A percentile compares a stretch with the other conserved stretches of the same genome.
phyloP scores from a whole-genome alignment of 2,329 filamentous ascomycete genomes.

The Colletotrichum sansevieriae region DNA sequence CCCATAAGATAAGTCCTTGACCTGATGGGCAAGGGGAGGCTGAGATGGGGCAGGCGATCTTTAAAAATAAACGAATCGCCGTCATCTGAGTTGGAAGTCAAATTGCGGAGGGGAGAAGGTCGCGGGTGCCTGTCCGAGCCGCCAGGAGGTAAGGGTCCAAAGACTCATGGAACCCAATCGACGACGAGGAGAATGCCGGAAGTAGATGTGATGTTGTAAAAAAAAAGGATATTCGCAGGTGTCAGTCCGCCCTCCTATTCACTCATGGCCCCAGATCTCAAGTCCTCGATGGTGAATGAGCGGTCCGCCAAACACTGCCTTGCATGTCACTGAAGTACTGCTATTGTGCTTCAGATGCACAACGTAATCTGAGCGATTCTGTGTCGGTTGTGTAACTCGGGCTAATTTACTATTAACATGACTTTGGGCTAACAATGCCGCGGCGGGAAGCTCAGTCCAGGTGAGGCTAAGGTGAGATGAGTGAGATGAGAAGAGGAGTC shows the following conservation, averaged over 20 bases:
- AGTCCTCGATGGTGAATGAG: too few species aligned
- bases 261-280: too few species aligned
- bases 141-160: constrained; percentile 35
- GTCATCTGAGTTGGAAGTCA: constrained; percentile 3
- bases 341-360: too few species aligned
- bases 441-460: constrained; percentile 16
- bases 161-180: constrained; percentile 25
- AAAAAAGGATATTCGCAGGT: neutral
- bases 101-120: constrained; percentile 13
- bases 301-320: too few species aligned
- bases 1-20: neutral
- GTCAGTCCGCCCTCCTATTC: too few species aligned
- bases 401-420: neutral
- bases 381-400: too few species aligned
- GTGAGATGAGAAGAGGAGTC: neutral
- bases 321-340: too few species aligned
- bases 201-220: neutral
- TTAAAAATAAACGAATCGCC: constrained; percentile 11
- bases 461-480: constrained; percentile 22
- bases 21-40: constrained; percentile 7
- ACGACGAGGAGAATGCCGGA: constrained; percentile 9
- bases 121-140: constrained; percentile 28
- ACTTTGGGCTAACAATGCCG: too few species aligned
- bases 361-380: too few species aligned
- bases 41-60: constrained; percentile 13